A percentile compares a stretch with the other conserved stretches of the same genome.
These are phyloP conservation scores for Salix purpurea DNA, from an alignment of 345 rosid genomes.

Conservation along the genomic window DNA sequence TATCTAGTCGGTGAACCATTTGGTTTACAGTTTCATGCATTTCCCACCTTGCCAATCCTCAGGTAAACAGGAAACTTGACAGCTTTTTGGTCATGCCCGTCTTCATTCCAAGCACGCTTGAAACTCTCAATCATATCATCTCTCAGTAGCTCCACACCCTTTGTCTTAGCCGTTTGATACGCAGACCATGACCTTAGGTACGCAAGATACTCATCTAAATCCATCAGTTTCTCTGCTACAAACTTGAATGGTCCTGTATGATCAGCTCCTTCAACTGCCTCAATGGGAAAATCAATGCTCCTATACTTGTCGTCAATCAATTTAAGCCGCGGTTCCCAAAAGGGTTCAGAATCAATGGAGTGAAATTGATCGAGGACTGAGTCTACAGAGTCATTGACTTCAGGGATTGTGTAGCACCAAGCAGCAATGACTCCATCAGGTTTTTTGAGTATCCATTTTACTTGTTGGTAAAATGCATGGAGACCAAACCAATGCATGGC, in stretches of 20 bases:
- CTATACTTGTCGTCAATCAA: constrained; percentile 56
- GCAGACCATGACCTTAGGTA: constrained; percentile 66
- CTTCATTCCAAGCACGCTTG: constrained; percentile 51
- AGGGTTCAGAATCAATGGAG: constrained; percentile 29
- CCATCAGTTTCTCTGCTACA: constrained; percentile 50
- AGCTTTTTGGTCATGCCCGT: constrained; percentile 30
- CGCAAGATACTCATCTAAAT: constrained; percentile 43
- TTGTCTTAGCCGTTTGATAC: constrained; percentile 63
- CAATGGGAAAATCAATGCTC: constrained; percentile 63
- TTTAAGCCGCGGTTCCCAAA: constrained; percentile 57
- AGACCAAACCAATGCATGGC: constrained; percentile 81
- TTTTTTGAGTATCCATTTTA: constrained; percentile 58
- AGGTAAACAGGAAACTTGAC: constrained; percentile 57
- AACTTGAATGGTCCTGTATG: constrained; percentile 56
- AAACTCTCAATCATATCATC: constrained; percentile 37
- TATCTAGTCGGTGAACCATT: background rate
- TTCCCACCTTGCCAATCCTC: constrained; percentile 62
- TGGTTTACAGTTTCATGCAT: background rate
- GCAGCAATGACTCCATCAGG: constrained; percentile 73
- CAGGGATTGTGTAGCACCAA: constrained; percentile 79
- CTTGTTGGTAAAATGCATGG: constrained; percentile 50
- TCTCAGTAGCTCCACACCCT: constrained; percentile 55
- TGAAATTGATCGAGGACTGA: constrained; percentile 47
- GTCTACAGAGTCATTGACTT: constrained; percentile 50
- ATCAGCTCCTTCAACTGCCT: constrained; percentile 45